Base-by-base conservation (phyloP, 192 early-diverging fungal species). In the Entomortierella parvispora region DNA sequence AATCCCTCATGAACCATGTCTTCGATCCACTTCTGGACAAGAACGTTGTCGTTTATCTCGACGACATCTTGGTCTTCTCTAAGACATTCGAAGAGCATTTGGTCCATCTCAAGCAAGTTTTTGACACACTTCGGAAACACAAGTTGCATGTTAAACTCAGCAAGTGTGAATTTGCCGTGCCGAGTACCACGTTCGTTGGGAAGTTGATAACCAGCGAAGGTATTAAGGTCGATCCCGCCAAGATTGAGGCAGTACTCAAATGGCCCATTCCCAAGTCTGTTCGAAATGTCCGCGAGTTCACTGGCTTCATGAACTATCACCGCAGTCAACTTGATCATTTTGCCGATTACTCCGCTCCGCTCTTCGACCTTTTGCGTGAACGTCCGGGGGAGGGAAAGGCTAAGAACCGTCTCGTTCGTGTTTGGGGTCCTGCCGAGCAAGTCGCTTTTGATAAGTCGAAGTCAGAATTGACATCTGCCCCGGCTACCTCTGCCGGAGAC, bases 1-100 rank as follows among this genome's bases (percentile, higher is more conserved):
- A 86, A 62, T 49, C 57, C 0, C 47, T 85, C 12, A 79, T 85
- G 66, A 82, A 86, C 29, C 53, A 65, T 15, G 58, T 85, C 1
- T 26, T 86, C 11, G 20, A 29, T 0, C 71, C 70, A 0, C 48
- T 58, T 10, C 22, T 71, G 2, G 65, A 78, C 22, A 57, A 64
- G 3, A 69, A 64, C 34, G 46, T 57, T 0, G 46, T 82, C 0
- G 71, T 67, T 0, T 84, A 84, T 29, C 44, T 84, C 6, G 83
- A 89, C 59, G 79, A 87, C 58, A 78, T 89, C n/a, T 58, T 83
- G 2, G 71, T 89, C 0, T 89, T 65, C 54, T 85, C 81, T 0
- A 46, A 31, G 17, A 80, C 47, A 33, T 72, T 69, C 7, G 62
- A 79, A 18, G 81, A 82, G 10, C 78, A 85, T 53, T 11, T 46